Evolutionary conservation across 257 asterid species (phyloP), one percentile per base, ranked within the genome.

Genomic region (Leonotis leonurus): DNA sequence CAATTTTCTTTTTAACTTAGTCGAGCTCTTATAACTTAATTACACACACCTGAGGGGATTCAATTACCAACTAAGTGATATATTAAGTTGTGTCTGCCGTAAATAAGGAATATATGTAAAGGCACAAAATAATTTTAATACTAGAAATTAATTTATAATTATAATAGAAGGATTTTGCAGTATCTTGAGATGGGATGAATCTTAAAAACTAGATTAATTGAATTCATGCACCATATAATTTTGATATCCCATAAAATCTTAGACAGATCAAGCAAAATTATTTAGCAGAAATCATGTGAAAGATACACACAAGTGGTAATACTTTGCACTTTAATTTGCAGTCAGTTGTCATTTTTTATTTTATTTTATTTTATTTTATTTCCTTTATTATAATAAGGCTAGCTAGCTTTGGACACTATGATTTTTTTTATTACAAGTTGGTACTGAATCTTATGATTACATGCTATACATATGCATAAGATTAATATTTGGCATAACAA

Each of bases 191-290:
- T 68, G 62, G 46, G 30, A 67, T 67, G 78, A 55, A 73, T 62
- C 70, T 73, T 56, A 36, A 67, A 66, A 67, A 26, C 20, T 29
- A 61, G 70, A 73, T 48, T 37, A 62, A 61, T n/a, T n/a, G n/a
- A n/a, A n/a, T 73, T 55, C 74, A 73, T 73, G 78, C 70, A 73
- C 67, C 73, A 36, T 67, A 73, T 68, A 61, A 61, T 55, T 73
- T 29, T 67, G 43, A 70, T 14, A 60, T 54, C 77, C 33, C 0
- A 57, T 71, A 48, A 20, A 71, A 71, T 64, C 71, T 12, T 29
- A 59, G 37, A 11, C 21, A 17, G 62, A 65, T 70, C 9, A 68
- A 17, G 10, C 30, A 53, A 22, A 10, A 51, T 16, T 57, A 58
- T 50, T 57, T 40, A 58, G 57, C 50, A 17, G 25, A 49, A 48